phyloP scores from a whole-genome alignment of 352 stramenopile species.

The Phytophthora cactorum region DNA sequence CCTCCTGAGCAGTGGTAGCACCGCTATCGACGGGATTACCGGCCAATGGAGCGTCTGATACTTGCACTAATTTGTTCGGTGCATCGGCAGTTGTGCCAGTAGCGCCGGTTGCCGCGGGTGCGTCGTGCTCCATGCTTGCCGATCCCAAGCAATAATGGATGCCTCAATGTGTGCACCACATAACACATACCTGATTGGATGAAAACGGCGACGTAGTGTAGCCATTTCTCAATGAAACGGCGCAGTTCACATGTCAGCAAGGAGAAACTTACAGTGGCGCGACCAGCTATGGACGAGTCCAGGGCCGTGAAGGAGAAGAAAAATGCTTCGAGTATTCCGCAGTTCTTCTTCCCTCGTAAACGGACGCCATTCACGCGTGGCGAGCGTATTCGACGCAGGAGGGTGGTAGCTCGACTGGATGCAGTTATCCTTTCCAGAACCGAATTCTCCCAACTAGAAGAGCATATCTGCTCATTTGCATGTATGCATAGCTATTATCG shows the following conservation, averaged over 20 bases:
- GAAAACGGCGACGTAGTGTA: constrained; percentile 11
- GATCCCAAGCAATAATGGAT: constrained; percentile 20
- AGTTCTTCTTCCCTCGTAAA: constrained; percentile 53
- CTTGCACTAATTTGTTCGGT: neutral
- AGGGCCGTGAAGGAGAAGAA: neutral
- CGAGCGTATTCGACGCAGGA: constrained; percentile 27
- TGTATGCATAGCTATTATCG: constrained; percentile 12
- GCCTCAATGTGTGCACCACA: constrained; percentile 16
- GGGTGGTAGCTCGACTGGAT: constrained; percentile 22
- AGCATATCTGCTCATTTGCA: constrained; percentile 21
- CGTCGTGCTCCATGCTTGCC: constrained; percentile 29
- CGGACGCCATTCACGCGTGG: constrained; percentile 33
- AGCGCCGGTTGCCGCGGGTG: constrained; percentile 4
- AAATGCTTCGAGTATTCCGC: constrained; percentile 36
- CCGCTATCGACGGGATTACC: neutral
- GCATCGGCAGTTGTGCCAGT: neutral
- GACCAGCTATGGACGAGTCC: neutral
- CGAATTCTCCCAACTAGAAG: constrained; percentile 27
- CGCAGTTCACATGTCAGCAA: neutral
- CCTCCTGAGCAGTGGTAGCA: neutral
- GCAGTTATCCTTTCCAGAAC: constrained; percentile 25
- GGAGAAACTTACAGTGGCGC: neutral
- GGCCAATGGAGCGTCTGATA: neutral
- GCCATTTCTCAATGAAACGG: constrained; percentile 27
- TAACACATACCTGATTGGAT: constrained; percentile 12